Base-by-base conservation (phyloP, 768 basidiomycete genomes). In the Filobasidium wieringae region DNA sequence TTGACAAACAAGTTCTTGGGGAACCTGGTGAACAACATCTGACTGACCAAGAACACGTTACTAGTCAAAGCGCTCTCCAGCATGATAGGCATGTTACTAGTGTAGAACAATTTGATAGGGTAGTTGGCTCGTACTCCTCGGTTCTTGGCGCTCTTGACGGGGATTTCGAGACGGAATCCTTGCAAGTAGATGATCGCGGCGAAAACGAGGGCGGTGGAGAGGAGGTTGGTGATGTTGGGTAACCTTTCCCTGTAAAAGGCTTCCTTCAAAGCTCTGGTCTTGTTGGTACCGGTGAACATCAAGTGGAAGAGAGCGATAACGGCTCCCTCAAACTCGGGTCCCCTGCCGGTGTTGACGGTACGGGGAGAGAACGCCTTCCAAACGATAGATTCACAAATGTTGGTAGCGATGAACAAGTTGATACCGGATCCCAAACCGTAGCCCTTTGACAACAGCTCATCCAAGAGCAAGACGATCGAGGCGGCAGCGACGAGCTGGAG, bases 341-440 rank as follows among this genome's bases (percentile, higher is more conserved):
- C 93, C 63, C 93, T 87, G 36, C 93, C 95, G 30, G 91, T 96
- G 81, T 97, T 97, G 76, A 97, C 77, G 45, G 95, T 96, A 22
- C 90, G 97, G 9, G 95, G 95, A 1, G 89, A 92, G 78, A 99
- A 97, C 1, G 93, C 95, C 72, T 99, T 99, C 93, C 93, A 99
- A 72, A 97, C 84, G 77, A 99, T 97, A 62, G 86, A 88, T 75
- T 99, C 95, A 76, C 93, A 97, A 67, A 99, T 97, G 80, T 97
- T 99, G 78, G 95, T 97, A 4, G 93, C 95, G 67, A 97, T 95
- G 81, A 97, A 97, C 58, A 97, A 85, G 58, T 91, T 92, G 76
- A 99, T 96, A 63, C 95, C 95, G 4, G 89, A 92, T 58, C 95
- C 95, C 62, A 97, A 88, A 72, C 95, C 93, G 74, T 99, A 97